Conservation (phyloP, 2,329 filamentous ascomycete species). For the Penicillium sp. region DNA sequence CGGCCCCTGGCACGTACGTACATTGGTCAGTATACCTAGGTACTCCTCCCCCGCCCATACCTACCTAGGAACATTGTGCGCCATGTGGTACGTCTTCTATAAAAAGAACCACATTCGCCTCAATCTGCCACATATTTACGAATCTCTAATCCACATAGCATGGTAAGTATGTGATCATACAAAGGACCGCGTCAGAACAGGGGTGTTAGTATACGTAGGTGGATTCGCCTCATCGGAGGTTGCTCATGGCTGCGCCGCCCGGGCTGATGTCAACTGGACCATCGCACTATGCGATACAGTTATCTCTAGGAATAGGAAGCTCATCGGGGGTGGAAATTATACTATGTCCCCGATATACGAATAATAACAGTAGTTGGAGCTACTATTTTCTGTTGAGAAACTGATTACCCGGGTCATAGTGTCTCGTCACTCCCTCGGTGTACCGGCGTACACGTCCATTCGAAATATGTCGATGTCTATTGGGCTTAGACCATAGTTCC, state of each 20-base stretch:
- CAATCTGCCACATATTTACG: not conserved
- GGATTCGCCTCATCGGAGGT: not conserved
- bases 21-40: not conserved
- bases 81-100: conserved; percentile 1
- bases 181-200: not conserved
- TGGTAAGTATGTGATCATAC: not conserved
- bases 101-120: conserved; percentile 6
- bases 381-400: not conserved
- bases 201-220: not conserved
- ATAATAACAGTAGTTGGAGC: not conserved
- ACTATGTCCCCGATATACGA: not conserved
- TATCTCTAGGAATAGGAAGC: not conserved
- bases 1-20: not conserved
- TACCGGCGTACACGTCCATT: not conserved
- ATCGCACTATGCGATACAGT: not conserved
- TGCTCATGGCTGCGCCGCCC: not conserved
- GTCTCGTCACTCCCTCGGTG: not conserved
- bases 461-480: not conserved
- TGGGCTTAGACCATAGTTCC: not conserved
- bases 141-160: not conserved
- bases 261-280: not conserved
- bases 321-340: not conserved
- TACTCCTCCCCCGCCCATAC: too few relatives aligned
- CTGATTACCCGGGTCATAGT: not conserved
- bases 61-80: not conserved